Base-by-base conservation (phyloP, 2,329 filamentous ascomycete genomes). In the Cytospora piceicola region DNA sequence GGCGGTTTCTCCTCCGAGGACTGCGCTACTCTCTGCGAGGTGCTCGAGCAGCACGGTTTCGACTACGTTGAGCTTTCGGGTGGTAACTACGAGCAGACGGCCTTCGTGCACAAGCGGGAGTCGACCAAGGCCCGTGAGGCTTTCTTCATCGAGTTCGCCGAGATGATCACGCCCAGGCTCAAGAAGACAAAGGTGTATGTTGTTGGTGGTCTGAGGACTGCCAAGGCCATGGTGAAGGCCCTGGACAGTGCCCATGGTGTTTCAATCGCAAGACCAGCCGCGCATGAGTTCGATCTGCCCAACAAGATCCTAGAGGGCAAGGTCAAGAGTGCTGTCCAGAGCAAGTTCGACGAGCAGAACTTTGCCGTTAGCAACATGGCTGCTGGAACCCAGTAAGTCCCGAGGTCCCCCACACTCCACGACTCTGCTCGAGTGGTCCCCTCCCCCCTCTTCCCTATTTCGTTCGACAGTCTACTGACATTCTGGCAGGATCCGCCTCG, bases 61-160 rank as follows among this genome's bases (percentile, higher is more conserved):
- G 80, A 86, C 73, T 84, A 86, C 69, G 84, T 88, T 15, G 86
- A 88, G 75, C 77, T 88, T 0, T 82, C 78, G 0, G 85, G 86
- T 30, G 86, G 86, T 3, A 88, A 84, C 0, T 87, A 87, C 72
- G 82, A 88, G 74, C 74, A 79, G 34, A 74, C 83, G 6, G 82
- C 79, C 0, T 85, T 85, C 68, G 71, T 69, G 2, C 80, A 85
- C 73, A 79, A 83, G 75, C 77, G 81, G 62, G 84, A 87, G 52
- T 82, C 78, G 20, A 87, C 84, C 15, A 79, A 79, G 72, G 80
- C 82, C 75, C 78, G 83, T 4, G 84, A 86, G 71, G 79, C 81
- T 2, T 87, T 85, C 78, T 88, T 87, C 77, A 71, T 87, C 66
- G 83, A 86, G 5, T 87, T 86, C 67, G 83, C 84, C 0, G 77